These are phyloP conservation scores for Suhomyces anneliseae DNA, from an alignment of 1,139 yeast genomes.

Conservation along the genomic window DNA sequence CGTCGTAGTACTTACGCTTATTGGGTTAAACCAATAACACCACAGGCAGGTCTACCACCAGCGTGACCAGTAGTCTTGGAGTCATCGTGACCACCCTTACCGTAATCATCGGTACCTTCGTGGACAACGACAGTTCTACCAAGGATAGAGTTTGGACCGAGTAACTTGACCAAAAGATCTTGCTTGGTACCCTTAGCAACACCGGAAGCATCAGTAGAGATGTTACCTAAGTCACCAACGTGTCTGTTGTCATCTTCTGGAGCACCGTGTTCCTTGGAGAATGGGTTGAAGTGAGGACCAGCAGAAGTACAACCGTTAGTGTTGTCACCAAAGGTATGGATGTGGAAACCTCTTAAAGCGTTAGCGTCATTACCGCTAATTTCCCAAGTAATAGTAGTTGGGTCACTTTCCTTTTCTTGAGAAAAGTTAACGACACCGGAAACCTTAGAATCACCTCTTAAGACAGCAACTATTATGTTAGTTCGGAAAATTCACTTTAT, in stretches of 20 bases:
- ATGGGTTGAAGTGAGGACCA: constrained; percentile 98
- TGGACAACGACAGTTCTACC: constrained; percentile 98
- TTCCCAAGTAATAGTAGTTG: constrained; percentile 85
- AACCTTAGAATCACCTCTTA: constrained; percentile 92
- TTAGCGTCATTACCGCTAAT: constrained; percentile 84
- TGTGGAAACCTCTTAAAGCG: constrained; percentile 94
- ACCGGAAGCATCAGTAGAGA: constrained; percentile 82
- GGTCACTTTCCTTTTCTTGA: constrained; percentile 74
- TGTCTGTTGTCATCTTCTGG: constrained; percentile 90
- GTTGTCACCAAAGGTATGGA: constrained; percentile 97
- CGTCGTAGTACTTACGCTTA: constrained; percentile 18
- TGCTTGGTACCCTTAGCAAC: constrained; percentile 85
- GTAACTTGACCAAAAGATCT: constrained; percentile 72
- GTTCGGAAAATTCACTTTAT: not conserved
- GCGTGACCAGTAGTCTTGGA: constrained; percentile 98
- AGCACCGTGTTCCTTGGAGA: constrained; percentile 87
- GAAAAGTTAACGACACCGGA: constrained; percentile 83
- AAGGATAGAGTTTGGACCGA: constrained; percentile 81
- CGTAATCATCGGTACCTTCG: constrained; percentile 93
- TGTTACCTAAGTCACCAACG: constrained; percentile 97
- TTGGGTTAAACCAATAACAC: constrained; percentile 84
- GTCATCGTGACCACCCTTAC: constrained; percentile 93
- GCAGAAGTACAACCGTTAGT: constrained; percentile 99
- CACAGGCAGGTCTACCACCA: constrained; percentile 98
- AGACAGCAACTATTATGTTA: constrained; percentile 73